phyloP scores from a whole-genome alignment of 768 basidiomycete species.

The Phaeolepiota aurea region DNA sequence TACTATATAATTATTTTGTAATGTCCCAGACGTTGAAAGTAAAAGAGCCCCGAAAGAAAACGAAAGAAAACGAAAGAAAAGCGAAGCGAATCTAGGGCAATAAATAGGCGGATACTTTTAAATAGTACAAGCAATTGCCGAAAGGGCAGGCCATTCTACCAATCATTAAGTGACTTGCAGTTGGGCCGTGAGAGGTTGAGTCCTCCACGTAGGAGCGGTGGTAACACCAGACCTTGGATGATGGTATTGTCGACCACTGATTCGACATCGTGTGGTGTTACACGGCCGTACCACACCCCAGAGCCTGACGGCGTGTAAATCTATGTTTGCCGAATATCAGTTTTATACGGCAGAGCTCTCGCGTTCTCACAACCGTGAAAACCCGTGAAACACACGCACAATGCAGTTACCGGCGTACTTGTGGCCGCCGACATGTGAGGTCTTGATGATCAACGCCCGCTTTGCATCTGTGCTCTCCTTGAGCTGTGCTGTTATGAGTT shows the following conservation, averaged over 20 bases:
- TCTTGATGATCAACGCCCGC: constrained; percentile 75
- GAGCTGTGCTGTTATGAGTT: constrained; percentile 41
- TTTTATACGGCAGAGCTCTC: neutral
- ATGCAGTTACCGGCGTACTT: constrained; percentile 88
- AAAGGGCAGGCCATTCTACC: constrained; percentile 31
- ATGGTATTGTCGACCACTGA: constrained; percentile 85
- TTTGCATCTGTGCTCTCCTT: constrained; percentile 48
- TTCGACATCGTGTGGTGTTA: constrained; percentile 83
- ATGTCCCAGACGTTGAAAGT: neutral
- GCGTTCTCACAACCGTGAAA: constrained; percentile 1
- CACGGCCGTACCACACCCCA: constrained; percentile 90
- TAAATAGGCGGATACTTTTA: no score
- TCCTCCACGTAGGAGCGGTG: constrained; percentile 80
- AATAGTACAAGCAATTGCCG: no score
- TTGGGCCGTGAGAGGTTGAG: constrained; percentile 70
- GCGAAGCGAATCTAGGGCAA: no score
- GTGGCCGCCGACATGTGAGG: constrained; percentile 91
- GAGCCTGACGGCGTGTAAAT: constrained; percentile 84
- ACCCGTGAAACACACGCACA: constrained; percentile 38
- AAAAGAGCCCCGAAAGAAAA: neutral
- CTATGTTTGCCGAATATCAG: constrained; percentile 25
- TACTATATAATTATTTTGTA: neutral
- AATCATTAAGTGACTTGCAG: constrained; percentile 60
- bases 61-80: no score
- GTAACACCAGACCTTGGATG: constrained; percentile 74